Base-by-base conservation (phyloP, 164 flowering plant genomes). In the Buxus sempervirens region DNA sequence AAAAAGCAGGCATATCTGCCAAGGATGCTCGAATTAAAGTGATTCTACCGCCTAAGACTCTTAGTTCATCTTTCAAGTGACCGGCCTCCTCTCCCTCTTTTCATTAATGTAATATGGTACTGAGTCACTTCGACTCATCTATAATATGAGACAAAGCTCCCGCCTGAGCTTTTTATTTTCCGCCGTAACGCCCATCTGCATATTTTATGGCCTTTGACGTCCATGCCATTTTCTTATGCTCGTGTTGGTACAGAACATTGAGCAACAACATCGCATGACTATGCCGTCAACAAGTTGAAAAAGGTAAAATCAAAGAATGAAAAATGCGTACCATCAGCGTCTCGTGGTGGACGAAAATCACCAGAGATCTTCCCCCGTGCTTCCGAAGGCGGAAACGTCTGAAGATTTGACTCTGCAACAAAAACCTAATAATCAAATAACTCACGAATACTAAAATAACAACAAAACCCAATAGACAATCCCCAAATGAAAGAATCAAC, bases 321-420 rank as follows among this genome's bases (percentile, higher is more conserved):
- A 22, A n/a, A 27, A 60, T 14, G 38, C 55, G 48, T 82, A 93
- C 99, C 99, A 72, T 96, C 98, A 9, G 93, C 97, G 84, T 96
- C 99, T 2, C 84, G 86, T 41, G 98, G 97, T n/a, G 98, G 96
- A 0, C 80, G 80, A 23, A 83, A 67, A 12, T 72, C 87, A 65
- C 82, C 85, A 13, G 96, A 78, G 72, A 96, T 93, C 82, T 91
- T 96, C 67, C 98, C 98, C 62, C 84, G 89, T 5, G 88, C 69
- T 24, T 69, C 82, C 8, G 93, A 74, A 9, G 96, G 97, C 23
- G 98, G 96, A 82, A 89, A 93, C 0, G 97, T 84, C 75, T 86
- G 90, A 42, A 91, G 87, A 78, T 73, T 86, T 25, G 97, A 87
- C 28, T 90, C 99, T 96, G 80, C 60, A 45, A 54, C 25, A 32